Base-by-base conservation (phyloP, 306 rosid genomes). In the Boehmeria nivea region DNA sequence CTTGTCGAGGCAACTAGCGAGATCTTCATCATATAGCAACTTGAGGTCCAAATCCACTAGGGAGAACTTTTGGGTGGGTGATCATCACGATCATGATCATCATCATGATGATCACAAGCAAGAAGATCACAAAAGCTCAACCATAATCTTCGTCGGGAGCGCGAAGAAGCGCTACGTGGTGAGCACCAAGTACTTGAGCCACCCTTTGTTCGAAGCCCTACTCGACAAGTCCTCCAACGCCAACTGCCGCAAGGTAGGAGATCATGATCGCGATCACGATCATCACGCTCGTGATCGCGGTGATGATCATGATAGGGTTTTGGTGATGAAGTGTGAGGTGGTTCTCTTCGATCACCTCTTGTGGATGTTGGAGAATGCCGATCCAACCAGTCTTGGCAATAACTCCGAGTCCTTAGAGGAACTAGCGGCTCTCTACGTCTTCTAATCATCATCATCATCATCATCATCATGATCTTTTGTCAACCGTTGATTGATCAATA, bases 321-420 rank as follows among this genome's bases (percentile, higher is more conserved):
- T 84, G 63, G 75, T 75, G 57, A 80, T 85, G 9, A 86, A 72
- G 15, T 87, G 98, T 57, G 98, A 90, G 51, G 94, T 90, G 31
- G 91, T 90, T 68, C 75, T 90, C 23, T 90, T 90, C 72, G 98
- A 90, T 59, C 95, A 90, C 71, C 74, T 90, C 2, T 65, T 90
- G 47, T 90, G 95, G 95, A 86, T 90, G 95, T 60, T 90, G 21
- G 91, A 87, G 46, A 82, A 87, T 65, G 87, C 81, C 20, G 95
- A 84, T 71, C 91, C 91, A 16, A 12, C 24, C 15, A 86, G 60
- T 38, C 63, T 89, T 47, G 55, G 64, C 9, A 31, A 31, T 2
- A 40, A 40, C 51, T 69, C 93, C 38, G 94, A 90, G 7, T 81
- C 95, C 46, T 70, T 90, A 67, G 88, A 90, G 38, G 98, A 90